Evolutionary conservation across 2,329 filamentous ascomycete species (phyloP).

Genomic region (Aspergillus vadensis): DNA sequence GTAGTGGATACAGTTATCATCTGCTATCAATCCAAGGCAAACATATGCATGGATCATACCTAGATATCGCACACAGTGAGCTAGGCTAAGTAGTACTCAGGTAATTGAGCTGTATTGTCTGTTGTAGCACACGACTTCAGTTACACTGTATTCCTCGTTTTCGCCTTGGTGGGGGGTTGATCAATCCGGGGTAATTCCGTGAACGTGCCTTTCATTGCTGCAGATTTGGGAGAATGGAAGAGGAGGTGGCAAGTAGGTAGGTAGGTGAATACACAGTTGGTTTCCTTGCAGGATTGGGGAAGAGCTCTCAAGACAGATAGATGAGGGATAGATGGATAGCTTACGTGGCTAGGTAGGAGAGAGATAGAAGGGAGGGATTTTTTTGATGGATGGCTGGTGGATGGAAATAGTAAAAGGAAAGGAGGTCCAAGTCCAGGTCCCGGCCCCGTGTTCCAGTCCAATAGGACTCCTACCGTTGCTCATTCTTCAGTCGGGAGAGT

Average conservation of each 20-base stretch:
- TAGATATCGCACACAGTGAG: not conserved
- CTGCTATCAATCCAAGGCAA: too few species aligned
- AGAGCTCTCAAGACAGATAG: too few species aligned
- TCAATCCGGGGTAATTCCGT: conserved; percentile 3
- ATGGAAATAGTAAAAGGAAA: not conserved
- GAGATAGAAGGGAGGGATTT: not conserved
- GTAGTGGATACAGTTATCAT: too few species aligned
- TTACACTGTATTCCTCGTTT: not conserved
- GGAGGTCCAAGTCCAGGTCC: not conserved
- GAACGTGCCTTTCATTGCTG: not conserved
- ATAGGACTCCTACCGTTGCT: not conserved
- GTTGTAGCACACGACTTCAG: not conserved
- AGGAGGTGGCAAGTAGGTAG: not conserved
- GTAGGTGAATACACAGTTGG: not conserved
- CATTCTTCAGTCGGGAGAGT: conserved; percentile 1
- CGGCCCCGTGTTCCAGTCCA: not conserved
- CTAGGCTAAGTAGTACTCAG: not conserved
- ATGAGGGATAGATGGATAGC: not conserved
- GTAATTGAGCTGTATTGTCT: not conserved
- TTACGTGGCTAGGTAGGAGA: not conserved
- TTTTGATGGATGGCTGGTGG: not conserved
- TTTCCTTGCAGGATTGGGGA: not conserved
- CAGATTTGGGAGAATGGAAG: not conserved
- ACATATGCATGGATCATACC: too few species aligned
- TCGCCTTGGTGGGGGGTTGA: not conserved